These are phyloP conservation scores for Otatea glauca DNA, from an alignment of 176 grass and related monocot species.

Conservation along the genomic window DNA sequence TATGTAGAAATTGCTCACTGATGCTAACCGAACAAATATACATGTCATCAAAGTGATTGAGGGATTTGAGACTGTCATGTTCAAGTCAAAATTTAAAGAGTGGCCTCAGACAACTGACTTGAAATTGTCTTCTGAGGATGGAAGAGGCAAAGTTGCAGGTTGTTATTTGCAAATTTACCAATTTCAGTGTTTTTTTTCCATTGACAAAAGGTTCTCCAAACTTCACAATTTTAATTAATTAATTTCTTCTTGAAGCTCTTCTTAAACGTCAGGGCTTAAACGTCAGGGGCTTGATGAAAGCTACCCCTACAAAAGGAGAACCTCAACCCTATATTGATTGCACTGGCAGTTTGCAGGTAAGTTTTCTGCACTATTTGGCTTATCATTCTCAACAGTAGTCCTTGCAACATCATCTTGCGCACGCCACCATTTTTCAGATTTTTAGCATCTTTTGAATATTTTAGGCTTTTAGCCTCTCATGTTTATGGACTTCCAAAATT, in stretches of 20 bases:
- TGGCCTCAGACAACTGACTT: constrained; percentile 87
- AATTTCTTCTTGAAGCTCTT: constrained; percentile 64
- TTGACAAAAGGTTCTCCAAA: constrained; percentile 18
- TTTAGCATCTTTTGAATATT: constrained; percentile 22
- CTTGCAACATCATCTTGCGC: neutral
- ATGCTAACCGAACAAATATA: constrained; percentile 55
- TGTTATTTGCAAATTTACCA: constrained; percentile 31
- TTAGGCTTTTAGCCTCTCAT: neutral
- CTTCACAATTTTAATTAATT: constrained; percentile 4
- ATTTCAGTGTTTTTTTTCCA: neutral
- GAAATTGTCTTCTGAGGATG: constrained; percentile 82
- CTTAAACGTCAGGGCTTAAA: constrained; percentile 94
- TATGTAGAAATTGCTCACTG: constrained; percentile 76
- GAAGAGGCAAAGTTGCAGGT: constrained; percentile 99
- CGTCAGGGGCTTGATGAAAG: constrained; percentile 92
- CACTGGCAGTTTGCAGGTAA: constrained; percentile 90
- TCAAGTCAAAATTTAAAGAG: constrained; percentile 86
- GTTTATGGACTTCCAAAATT: neutral
- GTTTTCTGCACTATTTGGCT: constrained; percentile 28
- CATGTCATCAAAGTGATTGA: constrained; percentile 87
- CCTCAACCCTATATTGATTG: constrained; percentile 85
- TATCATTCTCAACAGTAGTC: neutral
- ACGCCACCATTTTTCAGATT: constrained; percentile 6
- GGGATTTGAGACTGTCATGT: constrained; percentile 86
- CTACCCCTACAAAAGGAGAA: constrained; percentile 69